A percentile compares a stretch with the other conserved stretches of the same genome.
These are phyloP conservation scores for Brassica rapa DNA, from an alignment of 345 rosid species.

Conservation along the genomic window DNA sequence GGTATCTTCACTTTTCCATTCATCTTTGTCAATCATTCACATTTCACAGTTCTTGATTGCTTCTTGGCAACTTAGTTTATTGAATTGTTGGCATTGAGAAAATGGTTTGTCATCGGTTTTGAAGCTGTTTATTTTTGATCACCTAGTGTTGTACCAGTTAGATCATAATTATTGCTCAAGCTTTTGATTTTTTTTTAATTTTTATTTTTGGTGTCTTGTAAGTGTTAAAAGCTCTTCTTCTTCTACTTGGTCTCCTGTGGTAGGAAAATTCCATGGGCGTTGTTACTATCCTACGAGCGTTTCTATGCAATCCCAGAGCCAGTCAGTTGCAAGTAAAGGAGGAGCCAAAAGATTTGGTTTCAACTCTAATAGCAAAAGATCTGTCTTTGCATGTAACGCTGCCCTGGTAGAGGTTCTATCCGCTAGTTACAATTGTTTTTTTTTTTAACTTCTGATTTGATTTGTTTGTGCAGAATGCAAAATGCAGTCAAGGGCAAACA, in stretches of 20 bases:
- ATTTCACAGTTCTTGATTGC: neutral
- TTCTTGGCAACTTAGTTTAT: neutral
- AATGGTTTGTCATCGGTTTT: neutral
- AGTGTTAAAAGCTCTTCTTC: neutral
- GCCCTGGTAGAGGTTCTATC: constrained; percentile 45
- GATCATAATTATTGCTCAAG: neutral
- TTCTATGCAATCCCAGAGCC: constrained; percentile 24
- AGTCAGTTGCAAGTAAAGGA: neutral
- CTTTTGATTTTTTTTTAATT: neutral
- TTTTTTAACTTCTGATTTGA: neutral
- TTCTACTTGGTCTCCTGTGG: neutral
- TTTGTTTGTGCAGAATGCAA: constrained; percentile 55
- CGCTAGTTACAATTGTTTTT: neutral
- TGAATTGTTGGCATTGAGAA: neutral
- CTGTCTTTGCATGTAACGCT: constrained; percentile 43
- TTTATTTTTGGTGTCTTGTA: neutral
- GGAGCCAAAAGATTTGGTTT: no score
- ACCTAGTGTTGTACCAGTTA: neutral
- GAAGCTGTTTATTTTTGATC: neutral
- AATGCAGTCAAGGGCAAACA: constrained; percentile 74
- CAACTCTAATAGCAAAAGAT: constrained; percentile 23
- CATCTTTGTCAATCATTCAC: no score
- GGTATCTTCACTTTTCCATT: neutral
- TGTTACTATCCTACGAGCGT: neutral
- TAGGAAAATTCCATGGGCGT: constrained; percentile 24